A percentile compares a stretch with the other conserved stretches of the same genome.
Conservation (phyloP, 345 rosid genomes). For the Clarkia xantiana region DNA sequence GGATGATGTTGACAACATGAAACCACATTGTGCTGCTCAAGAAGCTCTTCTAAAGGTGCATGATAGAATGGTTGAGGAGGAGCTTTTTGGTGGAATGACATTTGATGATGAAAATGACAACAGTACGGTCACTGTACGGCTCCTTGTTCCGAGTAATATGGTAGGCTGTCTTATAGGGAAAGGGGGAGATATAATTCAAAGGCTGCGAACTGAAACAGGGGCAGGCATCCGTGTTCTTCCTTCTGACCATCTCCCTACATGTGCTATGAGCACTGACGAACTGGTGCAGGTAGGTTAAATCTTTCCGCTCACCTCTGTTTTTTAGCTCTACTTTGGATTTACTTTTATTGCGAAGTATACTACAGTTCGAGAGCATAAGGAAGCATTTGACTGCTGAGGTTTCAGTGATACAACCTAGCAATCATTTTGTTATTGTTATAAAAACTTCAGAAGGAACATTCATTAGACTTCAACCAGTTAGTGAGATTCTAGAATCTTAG, state of each 20-base stretch:
- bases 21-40: slow-evolving; percentile 45
- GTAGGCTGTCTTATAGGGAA: slow-evolving; percentile 50
- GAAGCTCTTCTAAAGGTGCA: slow-evolving; percentile 51
- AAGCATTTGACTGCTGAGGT: too few relatives aligned
- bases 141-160: slow-evolving; percentile 42
- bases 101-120: slow-evolving; percentile 25
- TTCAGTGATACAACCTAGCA: too few relatives aligned
- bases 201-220: slow-evolving; percentile 39
- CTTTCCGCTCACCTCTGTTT: neutral
- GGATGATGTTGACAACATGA: slow-evolving; percentile 13
- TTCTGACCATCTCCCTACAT: slow-evolving; percentile 32
- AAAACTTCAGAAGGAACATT: too few relatives aligned
- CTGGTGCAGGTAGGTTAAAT: slow-evolving; percentile 38
- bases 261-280: slow-evolving; percentile 45
- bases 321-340: neutral
- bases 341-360: neutral
- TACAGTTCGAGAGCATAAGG: too few relatives aligned
- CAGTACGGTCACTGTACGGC: slow-evolving; percentile 23
- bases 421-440: too few relatives aligned
- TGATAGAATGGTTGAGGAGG: slow-evolving; percentile 32
- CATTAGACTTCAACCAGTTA: too few relatives aligned
- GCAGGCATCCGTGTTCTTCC: slow-evolving; percentile 46
- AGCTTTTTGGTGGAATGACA: slow-evolving; percentile 28
- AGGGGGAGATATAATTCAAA: slow-evolving; percentile 44
- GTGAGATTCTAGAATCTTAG: too few relatives aligned